phyloP scores from a whole-genome alignment of 768 basidiomycete genomes.

The Suillus placidus region DNA sequence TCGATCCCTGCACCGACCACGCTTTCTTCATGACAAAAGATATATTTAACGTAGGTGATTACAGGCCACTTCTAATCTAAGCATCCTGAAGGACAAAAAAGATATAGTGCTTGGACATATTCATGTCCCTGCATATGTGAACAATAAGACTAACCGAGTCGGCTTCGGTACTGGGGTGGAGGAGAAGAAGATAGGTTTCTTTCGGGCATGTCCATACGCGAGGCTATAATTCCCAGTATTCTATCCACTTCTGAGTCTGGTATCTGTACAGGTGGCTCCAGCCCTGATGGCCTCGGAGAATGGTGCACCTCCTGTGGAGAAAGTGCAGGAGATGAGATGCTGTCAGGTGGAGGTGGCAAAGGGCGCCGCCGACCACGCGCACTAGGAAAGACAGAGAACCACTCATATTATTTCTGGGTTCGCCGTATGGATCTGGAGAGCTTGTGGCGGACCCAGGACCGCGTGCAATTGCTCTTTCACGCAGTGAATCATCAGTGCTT shows the following conservation, averaged over 20 bases:
- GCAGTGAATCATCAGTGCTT: not conserved
- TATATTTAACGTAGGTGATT: slow-evolving; percentile 2
- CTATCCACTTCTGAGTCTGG: slow-evolving; percentile 13
- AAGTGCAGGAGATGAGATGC: not conserved
- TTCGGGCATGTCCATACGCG: slow-evolving; percentile 12
- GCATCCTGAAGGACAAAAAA: not conserved
- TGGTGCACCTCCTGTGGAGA: not conserved
- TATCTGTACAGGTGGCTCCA: not conserved
- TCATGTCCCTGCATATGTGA: slow-evolving; percentile 3
- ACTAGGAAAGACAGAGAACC: slow-evolving; percentile 3
- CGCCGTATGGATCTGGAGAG: slow-evolving; percentile 2
- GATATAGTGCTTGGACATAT: not conserved
- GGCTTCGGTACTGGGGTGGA: slow-evolving; percentile 12
- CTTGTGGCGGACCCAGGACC: not conserved
- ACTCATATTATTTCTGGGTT: not conserved
- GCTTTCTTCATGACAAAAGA: not conserved
- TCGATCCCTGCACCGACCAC: slow-evolving; percentile 9
- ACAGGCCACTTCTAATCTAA: not conserved
- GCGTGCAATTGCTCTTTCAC: not conserved
- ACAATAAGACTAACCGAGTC: not conserved
- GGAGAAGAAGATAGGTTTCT: not conserved
- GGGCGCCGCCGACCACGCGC: not conserved
- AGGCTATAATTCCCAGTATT: slow-evolving; percentile 10
- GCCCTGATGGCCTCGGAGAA: slow-evolving; percentile 5
- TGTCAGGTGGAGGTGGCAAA: slow-evolving; percentile 1